Evolutionary conservation across 352 stramenopile species (phyloP).

Genomic region (Globisporangium spiculum): DNA sequence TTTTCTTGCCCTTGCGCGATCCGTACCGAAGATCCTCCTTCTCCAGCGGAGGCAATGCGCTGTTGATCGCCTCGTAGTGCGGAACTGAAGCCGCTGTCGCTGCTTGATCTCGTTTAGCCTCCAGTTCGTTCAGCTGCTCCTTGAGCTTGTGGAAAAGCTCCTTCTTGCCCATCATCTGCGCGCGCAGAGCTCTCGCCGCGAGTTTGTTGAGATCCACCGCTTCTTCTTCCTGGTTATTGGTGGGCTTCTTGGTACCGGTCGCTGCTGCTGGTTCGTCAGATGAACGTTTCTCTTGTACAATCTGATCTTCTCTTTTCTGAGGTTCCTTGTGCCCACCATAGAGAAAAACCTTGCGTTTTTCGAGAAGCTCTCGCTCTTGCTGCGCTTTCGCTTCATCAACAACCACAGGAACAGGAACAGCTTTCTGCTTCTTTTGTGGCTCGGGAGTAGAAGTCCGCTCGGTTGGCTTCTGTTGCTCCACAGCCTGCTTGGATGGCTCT

Average conservation of each 20-base stretch:
- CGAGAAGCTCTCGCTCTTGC: constrained; percentile 38
- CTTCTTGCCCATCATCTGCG: constrained; percentile 84
- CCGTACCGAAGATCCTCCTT: constrained; percentile 65
- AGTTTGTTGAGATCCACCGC: constrained; percentile 75
- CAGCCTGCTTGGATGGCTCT: constrained; percentile 4
- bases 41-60: constrained; percentile 63
- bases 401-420: neutral
- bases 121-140: constrained; percentile 77
- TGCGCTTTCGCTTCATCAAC: constrained; percentile 29
- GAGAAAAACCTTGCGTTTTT: constrained; percentile 58
- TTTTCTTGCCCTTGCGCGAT: constrained; percentile 67
- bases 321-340: constrained; percentile 34
- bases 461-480: neutral
- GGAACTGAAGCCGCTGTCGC: constrained; percentile 39
- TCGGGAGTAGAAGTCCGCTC: neutral
- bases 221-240: constrained; percentile 17
- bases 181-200: constrained; percentile 66
- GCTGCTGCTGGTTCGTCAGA: neutral
- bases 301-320: constrained; percentile 3
- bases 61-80: constrained; percentile 55
- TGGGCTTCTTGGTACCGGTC: neutral
- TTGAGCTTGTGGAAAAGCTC: constrained; percentile 70
- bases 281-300: neutral
- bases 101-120: constrained; percentile 51
- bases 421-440: constrained; percentile 16